phyloP scores from a whole-genome alignment of 345 rosid species.

The Physaria fendleri region DNA sequence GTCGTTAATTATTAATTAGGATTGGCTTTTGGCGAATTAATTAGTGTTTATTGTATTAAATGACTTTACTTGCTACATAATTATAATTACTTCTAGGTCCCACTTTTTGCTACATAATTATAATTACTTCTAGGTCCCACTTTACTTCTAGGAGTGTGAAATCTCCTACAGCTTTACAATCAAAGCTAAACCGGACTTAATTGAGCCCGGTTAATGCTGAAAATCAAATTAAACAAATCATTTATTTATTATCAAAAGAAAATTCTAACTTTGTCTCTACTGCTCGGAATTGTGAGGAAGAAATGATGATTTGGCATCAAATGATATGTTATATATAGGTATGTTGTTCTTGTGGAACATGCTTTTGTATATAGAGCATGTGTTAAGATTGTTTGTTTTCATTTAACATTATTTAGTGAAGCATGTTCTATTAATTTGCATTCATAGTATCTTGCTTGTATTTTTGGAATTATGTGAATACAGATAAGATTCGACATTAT shows the following conservation, averaged over 20 bases:
- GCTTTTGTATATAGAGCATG: too few species aligned
- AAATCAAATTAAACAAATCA: too few species aligned
- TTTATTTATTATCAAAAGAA: too few species aligned
- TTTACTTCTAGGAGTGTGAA: constrained; percentile 16
- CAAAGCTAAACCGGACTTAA: neutral
- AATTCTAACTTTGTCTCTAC: too few species aligned
- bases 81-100: constrained; percentile 8
- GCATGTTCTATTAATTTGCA: constrained; percentile 15
- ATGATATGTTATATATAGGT: too few species aligned
- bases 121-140: constrained; percentile 11
- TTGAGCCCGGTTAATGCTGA: constrained; percentile 12
- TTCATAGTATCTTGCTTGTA: neutral
- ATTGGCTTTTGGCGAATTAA: neutral
- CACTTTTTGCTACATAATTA: neutral
- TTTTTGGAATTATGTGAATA: constrained; percentile 18
- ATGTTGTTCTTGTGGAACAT: too few species aligned
- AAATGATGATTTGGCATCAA: too few species aligned
- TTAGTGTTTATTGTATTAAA: constrained; percentile 4
- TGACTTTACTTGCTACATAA: neutral
- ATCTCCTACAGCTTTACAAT: constrained; percentile 4
- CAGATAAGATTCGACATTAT: neutral
- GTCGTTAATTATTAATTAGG: too few species aligned
- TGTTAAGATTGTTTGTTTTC: constrained; percentile 11
- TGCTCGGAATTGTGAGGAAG: too few species aligned
- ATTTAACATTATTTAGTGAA: constrained; percentile 19